phyloP scores from a whole-genome alignment of 179 eudicot species.

The Camellia oleifera region DNA sequence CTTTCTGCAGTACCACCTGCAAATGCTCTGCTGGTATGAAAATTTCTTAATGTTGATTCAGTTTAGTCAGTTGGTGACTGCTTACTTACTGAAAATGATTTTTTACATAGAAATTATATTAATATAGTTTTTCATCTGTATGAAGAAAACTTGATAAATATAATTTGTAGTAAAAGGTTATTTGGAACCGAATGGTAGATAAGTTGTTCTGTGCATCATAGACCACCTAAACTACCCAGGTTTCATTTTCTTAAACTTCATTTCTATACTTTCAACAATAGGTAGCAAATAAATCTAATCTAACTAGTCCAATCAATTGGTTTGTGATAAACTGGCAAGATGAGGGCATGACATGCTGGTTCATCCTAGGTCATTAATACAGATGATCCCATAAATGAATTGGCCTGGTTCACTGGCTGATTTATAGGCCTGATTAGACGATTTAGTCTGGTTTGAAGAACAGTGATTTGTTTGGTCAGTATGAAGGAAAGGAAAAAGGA shows the following conservation, averaged over 20 bases:
- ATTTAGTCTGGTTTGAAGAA: not conserved
- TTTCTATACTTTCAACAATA: not conserved
- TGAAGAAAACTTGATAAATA: too few relatives aligned
- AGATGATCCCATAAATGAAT: not conserved
- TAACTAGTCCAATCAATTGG: not conserved
- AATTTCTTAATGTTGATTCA: too few relatives aligned
- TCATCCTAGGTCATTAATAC: not conserved
- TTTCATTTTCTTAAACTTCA: not conserved
- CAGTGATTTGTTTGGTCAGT: not conserved
- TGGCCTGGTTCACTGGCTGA: not conserved
- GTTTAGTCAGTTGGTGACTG: too few relatives aligned
- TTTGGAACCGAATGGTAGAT: not conserved
- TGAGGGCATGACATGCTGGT: not conserved
- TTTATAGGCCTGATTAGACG: not conserved
- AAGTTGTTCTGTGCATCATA: not conserved
- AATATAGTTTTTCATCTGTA: too few relatives aligned
- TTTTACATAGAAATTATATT: not conserved
- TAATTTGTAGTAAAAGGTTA: not conserved
- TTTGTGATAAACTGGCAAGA: not conserved
- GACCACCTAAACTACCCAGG: not conserved
- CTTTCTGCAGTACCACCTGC: too few relatives aligned
- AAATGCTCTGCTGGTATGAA: too few relatives aligned
- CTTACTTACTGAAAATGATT: not conserved
- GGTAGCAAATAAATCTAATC: not conserved
- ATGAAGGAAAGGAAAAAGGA: not conserved